Base-by-base conservation (phyloP, 2,329 filamentous ascomycete species). In the Cercospora zeina region DNA sequence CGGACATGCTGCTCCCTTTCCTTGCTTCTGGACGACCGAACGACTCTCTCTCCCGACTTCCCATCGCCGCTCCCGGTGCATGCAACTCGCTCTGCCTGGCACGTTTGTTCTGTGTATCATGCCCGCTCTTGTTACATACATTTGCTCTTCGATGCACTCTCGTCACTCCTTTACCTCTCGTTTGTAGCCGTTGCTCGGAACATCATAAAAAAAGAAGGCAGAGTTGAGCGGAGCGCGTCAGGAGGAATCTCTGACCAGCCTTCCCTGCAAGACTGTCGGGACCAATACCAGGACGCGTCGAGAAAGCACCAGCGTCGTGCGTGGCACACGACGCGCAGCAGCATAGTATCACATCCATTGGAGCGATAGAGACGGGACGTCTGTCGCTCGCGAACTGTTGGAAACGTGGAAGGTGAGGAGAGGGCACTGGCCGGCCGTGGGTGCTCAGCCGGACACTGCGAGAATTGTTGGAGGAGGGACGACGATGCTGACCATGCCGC, bases 341-440 rank as follows among this genome's bases (percentile, higher is more conserved):
- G 39, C 39, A 45, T 16, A 10, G 21, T 16, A 45, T 5, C 13
- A 47, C 8, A 37, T 19, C 33, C 19, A 47, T 49, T 33, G 55
- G 59, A 56, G 62, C 51, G 59, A 59, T 62, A 56, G 56, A 33
- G 60, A 47, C 58, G 58, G 49, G 16, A 47, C 58, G 61, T 63
- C 61, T 63, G 50, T 63, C 61, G 59, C 59, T 54, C 54, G 31
- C 19, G 21, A 45, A 54, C 45, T 54, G 51, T 42, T 47, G 60
- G 37, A 42, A 62, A 59, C 51, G 60, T 62, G 59, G 63, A 65
- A 65, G 63, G 63, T 65, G 53, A 62, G 59, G 31, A 55, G 21
- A 27, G 14, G 14, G 16, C 54, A 30, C 16, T 27, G 36, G 54
- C 27, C 24, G 39, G 16, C 14, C 21, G 30, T 34, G n/a, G 34